Evolutionary conservation across 2,329 filamentous ascomycete genomes (phyloP).

Genomic region (Berkeleyomyces basicola): DNA sequence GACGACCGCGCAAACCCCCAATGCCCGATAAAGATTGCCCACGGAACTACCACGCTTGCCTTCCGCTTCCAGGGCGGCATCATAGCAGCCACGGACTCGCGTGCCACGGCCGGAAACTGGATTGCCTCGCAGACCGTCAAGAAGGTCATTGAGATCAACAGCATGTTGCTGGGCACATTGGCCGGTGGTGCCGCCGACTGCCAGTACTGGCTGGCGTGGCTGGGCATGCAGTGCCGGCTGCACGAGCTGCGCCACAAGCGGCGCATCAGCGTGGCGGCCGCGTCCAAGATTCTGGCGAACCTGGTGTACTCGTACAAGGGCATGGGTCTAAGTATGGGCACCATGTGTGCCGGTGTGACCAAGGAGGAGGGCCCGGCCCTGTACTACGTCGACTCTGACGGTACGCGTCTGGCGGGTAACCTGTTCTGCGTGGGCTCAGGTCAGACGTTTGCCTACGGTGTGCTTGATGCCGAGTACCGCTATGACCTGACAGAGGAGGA

Average conservation of each 20-base stretch:
- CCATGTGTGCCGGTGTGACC: constrained; percentile 96
- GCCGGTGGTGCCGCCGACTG: constrained; percentile 96
- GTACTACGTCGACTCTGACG: constrained; percentile 97
- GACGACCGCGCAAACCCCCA: constrained; percentile 94
- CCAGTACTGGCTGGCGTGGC: constrained; percentile 98
- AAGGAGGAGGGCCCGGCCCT: constrained; percentile 89
- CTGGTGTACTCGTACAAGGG: constrained; percentile 98
- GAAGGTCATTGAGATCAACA: constrained; percentile 99
- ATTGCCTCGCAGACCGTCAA: constrained; percentile 99
- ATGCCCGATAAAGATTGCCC: constrained; percentile 98
- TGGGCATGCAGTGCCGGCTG: constrained; percentile 97
- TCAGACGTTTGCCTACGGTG: constrained; percentile 97
- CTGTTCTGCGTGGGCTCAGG: constrained; percentile 96
- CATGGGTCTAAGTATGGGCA: constrained; percentile 97
- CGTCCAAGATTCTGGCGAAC: constrained; percentile 96
- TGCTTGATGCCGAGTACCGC: constrained; percentile 85
- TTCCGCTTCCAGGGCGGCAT: constrained; percentile 98
- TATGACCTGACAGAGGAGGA: constrained; percentile 80
- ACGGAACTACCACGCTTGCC: constrained; percentile 93
- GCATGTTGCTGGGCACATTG: constrained; percentile 87
- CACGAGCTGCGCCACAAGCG: constrained; percentile 99
- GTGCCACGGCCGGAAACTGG: constrained; percentile 95
- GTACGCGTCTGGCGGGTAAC: constrained; percentile 81
- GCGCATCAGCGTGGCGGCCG: constrained; percentile 91
- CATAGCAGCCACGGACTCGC: constrained; percentile 93